Evolutionary conservation across 2,329 filamentous ascomycete genomes (phyloP), one percentile per base, ranked within the genome.

Genomic region (Lasiodiplodia hormozganensis): DNA sequence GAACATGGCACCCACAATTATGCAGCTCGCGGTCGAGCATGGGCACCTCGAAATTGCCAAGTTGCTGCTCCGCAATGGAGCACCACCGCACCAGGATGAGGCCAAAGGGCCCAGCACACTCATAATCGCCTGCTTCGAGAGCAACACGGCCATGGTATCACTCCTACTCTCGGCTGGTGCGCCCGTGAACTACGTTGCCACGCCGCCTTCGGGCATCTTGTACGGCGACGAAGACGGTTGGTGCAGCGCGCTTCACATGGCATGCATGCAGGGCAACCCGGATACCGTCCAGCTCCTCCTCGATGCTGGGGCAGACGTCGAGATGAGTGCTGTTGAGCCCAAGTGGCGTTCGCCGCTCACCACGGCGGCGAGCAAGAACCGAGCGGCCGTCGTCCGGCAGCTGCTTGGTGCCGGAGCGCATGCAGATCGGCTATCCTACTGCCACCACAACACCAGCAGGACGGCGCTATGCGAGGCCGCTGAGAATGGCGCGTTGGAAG

Each of bases 161-260:
- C 47, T 51, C 4, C 47, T 51, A 5, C 3, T 51, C 72, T 11
- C 72, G 73, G 60, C 71, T 72, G 2, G 70, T 12, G 52, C 52
- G 51, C n/a, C 14, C n/a, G n/a, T 23, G 5, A 23, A 28, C 5
- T 28, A 28, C 28, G 5, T 6, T 28, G 28, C 28, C 28, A 28
- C 28, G 4, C 28, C 28, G 28, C 28, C 28, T 6, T 28, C 28
- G 4, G 5, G 28, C 4, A 6, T 28, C 28, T 6, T 4, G 4
- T 28, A 7, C 28, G 28, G 5, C 5, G 4, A 5, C 10, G 28
- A 4, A 10, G 1, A n/a, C 25, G 34, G 28, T 2, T 18, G n/a
- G 25, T 23, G 10, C 23, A 56, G 53, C 25, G 28, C 53, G 28
- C 25, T 57, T 12, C 53, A 57, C 53, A 16, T 57, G 53, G 53